These are phyloP conservation scores for Elongisporangium undulatum DNA, from an alignment of 352 stramenopile species.

Conservation along the genomic window DNA sequence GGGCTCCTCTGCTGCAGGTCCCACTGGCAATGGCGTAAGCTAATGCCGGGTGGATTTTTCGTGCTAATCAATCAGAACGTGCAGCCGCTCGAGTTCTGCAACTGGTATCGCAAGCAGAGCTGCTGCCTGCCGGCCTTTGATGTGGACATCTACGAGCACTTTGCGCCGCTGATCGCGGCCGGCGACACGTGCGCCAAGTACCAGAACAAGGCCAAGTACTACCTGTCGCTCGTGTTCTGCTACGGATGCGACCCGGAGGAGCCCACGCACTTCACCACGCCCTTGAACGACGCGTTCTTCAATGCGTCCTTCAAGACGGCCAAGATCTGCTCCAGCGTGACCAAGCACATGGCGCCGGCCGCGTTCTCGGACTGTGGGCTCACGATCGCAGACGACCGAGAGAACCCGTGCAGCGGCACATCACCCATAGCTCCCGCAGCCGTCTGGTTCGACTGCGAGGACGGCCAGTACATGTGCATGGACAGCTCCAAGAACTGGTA, in stretches of 20 bases:
- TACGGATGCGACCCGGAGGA: conserved; percentile 38
- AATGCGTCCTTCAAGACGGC: conserved; percentile 34
- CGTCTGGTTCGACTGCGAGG: conserved; percentile 52
- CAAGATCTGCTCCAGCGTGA: conserved; percentile 64
- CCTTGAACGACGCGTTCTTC: conserved; percentile 58
- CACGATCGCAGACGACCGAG: conserved; percentile 45
- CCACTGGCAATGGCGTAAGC: neutral
- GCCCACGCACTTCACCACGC: conserved; percentile 28
- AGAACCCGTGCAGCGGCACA: conserved; percentile 56
- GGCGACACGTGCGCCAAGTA: conserved; percentile 65
- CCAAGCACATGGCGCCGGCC: conserved; percentile 33
- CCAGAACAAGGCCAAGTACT: conserved; percentile 61
- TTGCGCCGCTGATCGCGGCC: conserved; percentile 56
- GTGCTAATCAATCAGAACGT: conserved; percentile 32
- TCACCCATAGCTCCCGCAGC: conserved; percentile 48
- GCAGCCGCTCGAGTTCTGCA: conserved; percentile 69
- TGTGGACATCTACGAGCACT: conserved; percentile 52
- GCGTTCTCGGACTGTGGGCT: conserved; percentile 66
- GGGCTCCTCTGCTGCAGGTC: neutral
- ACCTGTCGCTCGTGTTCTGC: conserved; percentile 37
- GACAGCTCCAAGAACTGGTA: conserved; percentile 39
- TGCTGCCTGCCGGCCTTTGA: conserved; percentile 72
- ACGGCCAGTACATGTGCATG: conserved; percentile 54
- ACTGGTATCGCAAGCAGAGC: conserved; percentile 54
- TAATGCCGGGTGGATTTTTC: neutral